A percentile compares a stretch with the other conserved stretches of the same genome.
Evolutionary conservation across 768 basidiomycete species (phyloP).

Genomic region (button mushroom (Agaricus bisporus)): DNA sequence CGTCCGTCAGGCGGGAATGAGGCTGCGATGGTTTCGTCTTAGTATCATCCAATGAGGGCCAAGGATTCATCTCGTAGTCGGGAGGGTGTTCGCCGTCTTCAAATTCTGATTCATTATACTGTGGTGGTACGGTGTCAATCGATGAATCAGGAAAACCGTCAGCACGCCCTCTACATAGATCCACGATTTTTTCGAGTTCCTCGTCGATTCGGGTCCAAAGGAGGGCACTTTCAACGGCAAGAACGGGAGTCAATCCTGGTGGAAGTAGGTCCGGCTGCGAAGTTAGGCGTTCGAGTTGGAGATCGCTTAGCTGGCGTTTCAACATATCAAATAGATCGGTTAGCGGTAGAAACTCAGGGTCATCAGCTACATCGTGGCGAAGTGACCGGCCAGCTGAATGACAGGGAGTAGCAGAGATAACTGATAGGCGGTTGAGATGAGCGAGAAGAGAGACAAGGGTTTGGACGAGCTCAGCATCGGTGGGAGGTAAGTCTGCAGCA

Average conservation of each 20-base stretch:
- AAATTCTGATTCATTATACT: conserved; percentile 36
- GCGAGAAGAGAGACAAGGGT: conserved; percentile 65
- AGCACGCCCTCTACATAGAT: conserved; percentile 59
- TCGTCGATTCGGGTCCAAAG: conserved; percentile 74
- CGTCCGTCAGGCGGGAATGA: conserved; percentile 34
- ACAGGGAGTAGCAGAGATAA: conserved; percentile 26
- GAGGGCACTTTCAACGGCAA: conserved; percentile 53
- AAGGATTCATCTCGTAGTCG: conserved; percentile 42
- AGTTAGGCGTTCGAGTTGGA: conserved; percentile 53
- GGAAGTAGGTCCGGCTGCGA: conserved; percentile 30
- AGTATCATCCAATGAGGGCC: conserved; percentile 28
- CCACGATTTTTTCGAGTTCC: conserved; percentile 62
- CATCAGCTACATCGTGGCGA: conserved; percentile 1
- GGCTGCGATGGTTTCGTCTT: conserved; percentile 24
- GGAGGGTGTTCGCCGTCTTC: conserved; percentile 34
- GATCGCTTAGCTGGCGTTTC: conserved; percentile 59
- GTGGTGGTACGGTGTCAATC: conserved; percentile 37
- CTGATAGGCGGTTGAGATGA: conserved; percentile 60
- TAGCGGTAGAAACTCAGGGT: conserved; percentile 20
- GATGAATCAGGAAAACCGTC: conserved; percentile 26
- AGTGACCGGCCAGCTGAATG: conserved; percentile 12
- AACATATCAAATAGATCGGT: conserved; percentile 53
- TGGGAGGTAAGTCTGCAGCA: conserved; percentile 33
- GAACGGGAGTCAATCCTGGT: conserved; percentile 36
- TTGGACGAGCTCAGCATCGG: conserved; percentile 58